Evolutionary conservation across 2,329 filamentous ascomycete genomes (phyloP), one percentile per base, ranked within the genome.

Genomic region (Raffaelea deltoideospora): DNA sequence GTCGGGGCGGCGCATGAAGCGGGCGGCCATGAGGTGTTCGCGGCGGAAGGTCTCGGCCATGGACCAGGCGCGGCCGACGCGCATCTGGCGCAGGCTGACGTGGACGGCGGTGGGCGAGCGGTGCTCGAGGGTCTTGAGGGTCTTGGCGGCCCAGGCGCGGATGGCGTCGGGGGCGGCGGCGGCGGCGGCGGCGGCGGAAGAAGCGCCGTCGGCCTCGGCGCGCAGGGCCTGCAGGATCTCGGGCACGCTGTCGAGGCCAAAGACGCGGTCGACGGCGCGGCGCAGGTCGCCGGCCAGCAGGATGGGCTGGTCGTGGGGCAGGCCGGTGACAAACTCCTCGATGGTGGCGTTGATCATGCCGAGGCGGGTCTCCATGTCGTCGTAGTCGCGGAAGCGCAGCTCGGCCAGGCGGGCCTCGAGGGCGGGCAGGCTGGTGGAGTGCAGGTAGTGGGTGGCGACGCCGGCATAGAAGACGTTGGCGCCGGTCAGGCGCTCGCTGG

Each of bases 401-500:
- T 98, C 90, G 2, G 84, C 82, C 20, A 98, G 70, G 53, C 88
- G 83, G 17, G 76, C 69, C 56, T 94, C 85, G 40, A 98, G 70
- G 47, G 74, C 72, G 34, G 81, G 76, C 42, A 98, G 69, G 46
- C 79, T 79, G 41, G 83, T 86, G 31, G 88, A 94, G 67, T 98
- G 82, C 45, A 98, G 64, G 62, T 94, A 98, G 63, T 98, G 90
- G 13, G 90, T 96, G 41, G 90, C 90, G 48, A 98, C 67, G 40
- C 90, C 90, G 32, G 85, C 71, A 61, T 92, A 95, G 51, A 93
- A 87, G 36, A 79, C 80, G 54, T 96, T 83, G 11, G 78, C 79
- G 31, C 90, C 90, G 42, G 69, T 76, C 43, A 98, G 63, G 44
- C 75, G 72, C 52, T 88, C 80, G 52, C 86, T 90, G 8, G 90